Evolutionary conservation across 2,329 filamentous ascomycete species (phyloP), one percentile per base, ranked within the genome.

Genomic region (Myriangium duriaei): DNA sequence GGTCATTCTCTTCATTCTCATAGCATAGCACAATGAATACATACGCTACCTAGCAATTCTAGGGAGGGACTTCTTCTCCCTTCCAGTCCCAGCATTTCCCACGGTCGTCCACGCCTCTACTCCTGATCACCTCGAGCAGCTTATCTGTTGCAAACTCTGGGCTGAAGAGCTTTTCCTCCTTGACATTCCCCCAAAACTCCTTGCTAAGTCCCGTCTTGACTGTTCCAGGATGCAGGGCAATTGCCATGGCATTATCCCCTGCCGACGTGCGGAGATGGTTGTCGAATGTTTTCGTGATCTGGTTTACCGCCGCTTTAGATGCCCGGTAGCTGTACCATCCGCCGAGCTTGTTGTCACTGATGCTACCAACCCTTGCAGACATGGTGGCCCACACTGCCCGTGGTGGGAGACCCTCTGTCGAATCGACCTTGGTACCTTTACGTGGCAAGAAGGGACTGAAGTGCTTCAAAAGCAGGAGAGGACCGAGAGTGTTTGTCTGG

Each of bases 291-390:
- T 77, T 81, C 5, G 74, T 73, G 10, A 85, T 41, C 51, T 78
- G 78, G 46, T 78, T 84, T 3, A 88, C 74, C 2, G 69, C 81
- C 0, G 81, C 74, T 58, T 91, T 92, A 37, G 73, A 79, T 5
- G 79, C 73, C 11, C 84, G 76, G 57, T 91, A 91, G 40, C 70
- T 76, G 56, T 85, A 92, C 84, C 83, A 91, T 0, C 84, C 84
- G 2, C 83, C 84, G 0, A 77, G 64, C 2, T 60, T 53, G 51
- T 92, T 88, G 49, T 88, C 81, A 1, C 69, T 63, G 14, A 80
- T 79, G 19, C 72, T 79, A 7, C 83, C 83, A 0, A 92, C 80
- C 30, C 84, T 74, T 2, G 83, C 84, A 4, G 79, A 79, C 75
- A 86, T 81, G 51, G 73, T 73, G n/a, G 79, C 69, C 66, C 79